phyloP scores from a whole-genome alignment of 768 basidiomycete species.

The Trametes sanguinea region DNA sequence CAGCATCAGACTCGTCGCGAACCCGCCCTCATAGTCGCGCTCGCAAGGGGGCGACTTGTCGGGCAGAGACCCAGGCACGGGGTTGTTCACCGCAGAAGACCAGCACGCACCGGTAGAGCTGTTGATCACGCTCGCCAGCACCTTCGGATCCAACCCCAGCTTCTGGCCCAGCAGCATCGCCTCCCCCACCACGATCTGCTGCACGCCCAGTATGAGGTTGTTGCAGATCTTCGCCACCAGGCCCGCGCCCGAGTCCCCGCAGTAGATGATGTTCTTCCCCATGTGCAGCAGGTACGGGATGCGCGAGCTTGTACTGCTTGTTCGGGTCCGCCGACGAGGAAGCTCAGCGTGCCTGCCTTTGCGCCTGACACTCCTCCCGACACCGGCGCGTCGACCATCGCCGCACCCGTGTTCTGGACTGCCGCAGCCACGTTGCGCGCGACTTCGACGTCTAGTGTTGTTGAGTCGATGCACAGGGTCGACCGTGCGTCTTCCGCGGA shows the following conservation, averaged over 20 bases:
- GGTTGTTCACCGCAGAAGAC: constrained; percentile 86
- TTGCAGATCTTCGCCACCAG: constrained; percentile 91
- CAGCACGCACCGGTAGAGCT: constrained; percentile 83
- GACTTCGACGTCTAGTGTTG: constrained; percentile 81
- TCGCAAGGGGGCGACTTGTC: constrained; percentile 80
- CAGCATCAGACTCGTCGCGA: constrained; percentile 80
- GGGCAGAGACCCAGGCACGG: constrained; percentile 72
- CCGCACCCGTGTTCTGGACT: constrained; percentile 56
- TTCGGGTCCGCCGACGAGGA: constrained; percentile 84
- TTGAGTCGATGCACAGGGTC: constrained; percentile 85
- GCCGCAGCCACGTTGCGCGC: constrained; percentile 64
- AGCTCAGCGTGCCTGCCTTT: constrained; percentile 83
- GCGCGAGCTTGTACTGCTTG: constrained; percentile 56
- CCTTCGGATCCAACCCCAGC: constrained; percentile 74
- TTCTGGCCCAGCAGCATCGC: constrained; percentile 86
- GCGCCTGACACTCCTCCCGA: constrained; percentile 92
- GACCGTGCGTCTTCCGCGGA: constrained; percentile 35
- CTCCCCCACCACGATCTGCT: constrained; percentile 85
- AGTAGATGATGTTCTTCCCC: constrained; percentile 83
- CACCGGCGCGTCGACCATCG: constrained; percentile 92
- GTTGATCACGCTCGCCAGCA: constrained; percentile 84
- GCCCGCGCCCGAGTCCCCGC: constrained; percentile 80
- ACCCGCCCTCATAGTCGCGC: constrained; percentile 82
- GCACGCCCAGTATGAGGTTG: constrained; percentile 54
- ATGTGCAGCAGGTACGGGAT: constrained; percentile 66